These are phyloP conservation scores for Musa schizocarpa DNA, from an alignment of 176 grass and related monocot genomes.

Conservation along the genomic window DNA sequence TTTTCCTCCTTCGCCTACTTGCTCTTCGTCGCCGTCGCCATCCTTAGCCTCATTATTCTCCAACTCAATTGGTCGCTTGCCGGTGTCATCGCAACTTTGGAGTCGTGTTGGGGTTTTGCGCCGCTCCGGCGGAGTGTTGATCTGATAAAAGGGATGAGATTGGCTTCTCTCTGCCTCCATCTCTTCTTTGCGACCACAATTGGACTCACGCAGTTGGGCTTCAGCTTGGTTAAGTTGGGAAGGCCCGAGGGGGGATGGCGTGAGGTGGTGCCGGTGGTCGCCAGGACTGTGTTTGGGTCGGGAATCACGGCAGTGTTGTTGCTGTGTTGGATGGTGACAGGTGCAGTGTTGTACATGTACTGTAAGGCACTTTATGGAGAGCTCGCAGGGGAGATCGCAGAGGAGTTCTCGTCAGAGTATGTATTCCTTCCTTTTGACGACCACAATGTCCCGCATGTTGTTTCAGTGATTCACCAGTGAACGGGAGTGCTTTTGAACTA, in stretches of 20 bases:
- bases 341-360: slow-evolving; percentile 29
- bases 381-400: slow-evolving; percentile 32
- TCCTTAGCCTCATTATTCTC: background rate
- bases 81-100: slow-evolving; percentile 18
- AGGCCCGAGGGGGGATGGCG: background rate
- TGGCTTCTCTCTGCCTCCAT: slow-evolving; percentile 6
- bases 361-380: slow-evolving; percentile 36
- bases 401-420: slow-evolving; percentile 29
- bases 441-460: slow-evolving; percentile 20
- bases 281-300: slow-evolving; percentile 15
- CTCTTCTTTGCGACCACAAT: slow-evolving; percentile 19
- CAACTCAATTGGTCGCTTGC: slow-evolving; percentile 20
- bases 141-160: slow-evolving; percentile 19
- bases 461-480: slow-evolving; percentile 29
- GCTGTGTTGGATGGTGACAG: slow-evolving; percentile 23
- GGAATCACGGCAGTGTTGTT: slow-evolving; percentile 24
- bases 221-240: background rate
- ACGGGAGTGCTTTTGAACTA: background rate
- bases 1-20: background rate
- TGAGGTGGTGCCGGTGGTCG: background rate
- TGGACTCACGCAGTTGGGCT: slow-evolving; percentile 14
- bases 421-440: slow-evolving; percentile 32
- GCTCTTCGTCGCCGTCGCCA: slow-evolving; percentile 6
- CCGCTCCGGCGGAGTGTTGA: slow-evolving; percentile 11
- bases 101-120: slow-evolving; percentile 16